Conservation (phyloP, 257 asterid genomes). For the Ophiorrhiza pumila region DNA sequence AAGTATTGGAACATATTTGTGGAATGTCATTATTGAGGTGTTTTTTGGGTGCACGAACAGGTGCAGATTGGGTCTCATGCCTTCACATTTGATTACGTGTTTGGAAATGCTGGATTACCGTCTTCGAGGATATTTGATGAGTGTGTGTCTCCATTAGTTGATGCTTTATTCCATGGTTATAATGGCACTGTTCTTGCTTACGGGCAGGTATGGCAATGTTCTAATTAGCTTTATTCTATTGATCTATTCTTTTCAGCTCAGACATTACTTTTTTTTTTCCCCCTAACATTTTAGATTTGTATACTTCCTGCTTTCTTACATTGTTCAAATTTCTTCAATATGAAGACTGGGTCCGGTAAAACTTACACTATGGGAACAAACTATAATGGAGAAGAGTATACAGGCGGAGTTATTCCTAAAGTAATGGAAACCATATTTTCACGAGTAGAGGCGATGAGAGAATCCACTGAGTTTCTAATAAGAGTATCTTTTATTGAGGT, state of each 20-base stretch:
- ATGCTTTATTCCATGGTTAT: conserved; percentile 77
- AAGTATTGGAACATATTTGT: not conserved
- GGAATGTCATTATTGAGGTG: conserved; percentile 3
- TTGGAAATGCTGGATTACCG: conserved; percentile 66
- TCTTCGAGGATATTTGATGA: conserved; percentile 65
- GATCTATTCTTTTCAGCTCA: not conserved
- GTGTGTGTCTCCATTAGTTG: conserved; percentile 78
- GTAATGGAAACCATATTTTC: conserved; percentile 87
- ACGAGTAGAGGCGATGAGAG: conserved; percentile 53
- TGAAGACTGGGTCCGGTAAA: conserved; percentile 95
- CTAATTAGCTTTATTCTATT: not conserved
- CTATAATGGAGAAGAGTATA: conserved; percentile 81
- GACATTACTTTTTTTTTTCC: not conserved
- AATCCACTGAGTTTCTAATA: conserved; percentile 64
- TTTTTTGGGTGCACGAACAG: conserved; percentile 41
- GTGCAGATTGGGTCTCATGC: conserved; percentile 97
- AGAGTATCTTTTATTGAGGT: conserved; percentile 97
- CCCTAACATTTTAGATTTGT: not conserved
- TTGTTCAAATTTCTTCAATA: not conserved
- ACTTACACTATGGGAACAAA: conserved; percentile 99
- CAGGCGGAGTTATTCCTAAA: conserved; percentile 70
- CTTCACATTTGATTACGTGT: conserved; percentile 78
- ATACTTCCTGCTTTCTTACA: not conserved
- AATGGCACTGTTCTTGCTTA: conserved; percentile 97
- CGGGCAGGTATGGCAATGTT: conserved; percentile 63